These are phyloP conservation scores for Cercospora zeina DNA, from an alignment of 2,329 filamentous ascomycete species.

Conservation along the genomic window DNA sequence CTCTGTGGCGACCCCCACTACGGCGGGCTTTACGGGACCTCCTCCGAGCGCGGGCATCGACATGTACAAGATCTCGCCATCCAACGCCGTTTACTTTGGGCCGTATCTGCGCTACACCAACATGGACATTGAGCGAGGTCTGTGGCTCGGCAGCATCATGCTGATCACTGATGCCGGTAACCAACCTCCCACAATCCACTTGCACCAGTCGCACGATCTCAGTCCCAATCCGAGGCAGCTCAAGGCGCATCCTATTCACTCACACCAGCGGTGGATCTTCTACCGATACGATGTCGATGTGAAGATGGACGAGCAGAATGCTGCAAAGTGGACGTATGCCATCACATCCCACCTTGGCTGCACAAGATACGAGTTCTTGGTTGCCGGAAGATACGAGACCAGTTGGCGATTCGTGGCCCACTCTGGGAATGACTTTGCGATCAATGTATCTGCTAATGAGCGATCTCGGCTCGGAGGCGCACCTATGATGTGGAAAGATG, in stretches of 20 bases:
- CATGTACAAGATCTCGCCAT: conserved; percentile 88
- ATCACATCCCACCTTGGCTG: conserved; percentile 96
- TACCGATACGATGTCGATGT: conserved; percentile 92
- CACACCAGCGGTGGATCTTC: conserved; percentile 92
- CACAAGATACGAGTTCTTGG: conserved; percentile 95
- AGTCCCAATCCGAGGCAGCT: conserved; percentile 88
- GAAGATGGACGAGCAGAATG: conserved; percentile 75
- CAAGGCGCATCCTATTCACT: conserved; percentile 76
- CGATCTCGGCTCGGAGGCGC: conserved; percentile 81
- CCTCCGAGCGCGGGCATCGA: conserved; percentile 87
- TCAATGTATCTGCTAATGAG: conserved; percentile 83
- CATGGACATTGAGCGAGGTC: conserved; percentile 88
- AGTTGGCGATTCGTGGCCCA: conserved; percentile 96
- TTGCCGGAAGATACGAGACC: conserved; percentile 84
- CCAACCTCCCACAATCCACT: conserved; percentile 92
- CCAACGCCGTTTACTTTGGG: conserved; percentile 96
- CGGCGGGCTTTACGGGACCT: conserved; percentile 84
- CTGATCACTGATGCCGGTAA: conserved; percentile 80
- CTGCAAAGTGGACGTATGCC: conserved; percentile 93
- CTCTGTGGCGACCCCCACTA: conserved; percentile 69
- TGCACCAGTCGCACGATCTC: conserved; percentile 85
- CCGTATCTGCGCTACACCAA: conserved; percentile 95
- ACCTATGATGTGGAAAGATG: conserved; percentile 98
- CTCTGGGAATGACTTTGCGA: conserved; percentile 92
- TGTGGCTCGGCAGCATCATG: conserved; percentile 92